phyloP scores from a whole-genome alignment of 129 eudicot genomes.

The Pittosporum tobira region DNA sequence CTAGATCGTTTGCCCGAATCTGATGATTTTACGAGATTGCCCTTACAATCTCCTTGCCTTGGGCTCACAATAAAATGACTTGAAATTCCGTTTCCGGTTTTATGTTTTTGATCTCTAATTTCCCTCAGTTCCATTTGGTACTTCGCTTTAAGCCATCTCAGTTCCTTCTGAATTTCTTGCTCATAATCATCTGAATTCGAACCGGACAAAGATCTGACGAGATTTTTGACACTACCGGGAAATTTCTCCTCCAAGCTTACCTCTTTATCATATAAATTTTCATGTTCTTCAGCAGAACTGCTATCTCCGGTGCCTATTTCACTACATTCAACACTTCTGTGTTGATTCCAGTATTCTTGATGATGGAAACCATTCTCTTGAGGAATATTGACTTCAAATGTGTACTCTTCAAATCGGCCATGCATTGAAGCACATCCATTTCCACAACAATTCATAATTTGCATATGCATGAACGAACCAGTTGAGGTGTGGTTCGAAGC shows the following conservation, averaged over 20 bases:
- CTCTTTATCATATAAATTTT: background rate
- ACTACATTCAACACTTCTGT: conserved; percentile 6
- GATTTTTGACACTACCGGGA: background rate
- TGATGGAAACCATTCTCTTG: background rate
- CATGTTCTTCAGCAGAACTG: conserved; percentile 5
- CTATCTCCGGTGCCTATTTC: background rate
- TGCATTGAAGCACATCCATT: conserved; percentile 6
- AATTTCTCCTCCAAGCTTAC: background rate
- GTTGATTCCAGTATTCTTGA: background rate
- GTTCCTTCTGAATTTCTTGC: background rate
- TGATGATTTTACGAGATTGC: background rate
- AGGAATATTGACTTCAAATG: background rate
- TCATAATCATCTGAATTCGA: background rate
- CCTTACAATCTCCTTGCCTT: background rate
- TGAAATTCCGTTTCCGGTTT: background rate
- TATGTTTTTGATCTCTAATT: background rate
- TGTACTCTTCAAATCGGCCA: conserved; percentile 8
- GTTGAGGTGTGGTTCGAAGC: conserved; percentile 2
- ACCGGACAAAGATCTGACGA: background rate
- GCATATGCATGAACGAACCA: conserved; percentile 4
- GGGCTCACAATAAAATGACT: background rate
- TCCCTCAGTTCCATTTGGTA: background rate
- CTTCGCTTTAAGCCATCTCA: conserved; percentile 3
- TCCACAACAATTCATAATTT: background rate
- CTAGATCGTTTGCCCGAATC: background rate